These are phyloP conservation scores for Pyricularia pennisetigena DNA, from an alignment of 2,329 filamentous ascomycete species.

Conservation along the genomic window DNA sequence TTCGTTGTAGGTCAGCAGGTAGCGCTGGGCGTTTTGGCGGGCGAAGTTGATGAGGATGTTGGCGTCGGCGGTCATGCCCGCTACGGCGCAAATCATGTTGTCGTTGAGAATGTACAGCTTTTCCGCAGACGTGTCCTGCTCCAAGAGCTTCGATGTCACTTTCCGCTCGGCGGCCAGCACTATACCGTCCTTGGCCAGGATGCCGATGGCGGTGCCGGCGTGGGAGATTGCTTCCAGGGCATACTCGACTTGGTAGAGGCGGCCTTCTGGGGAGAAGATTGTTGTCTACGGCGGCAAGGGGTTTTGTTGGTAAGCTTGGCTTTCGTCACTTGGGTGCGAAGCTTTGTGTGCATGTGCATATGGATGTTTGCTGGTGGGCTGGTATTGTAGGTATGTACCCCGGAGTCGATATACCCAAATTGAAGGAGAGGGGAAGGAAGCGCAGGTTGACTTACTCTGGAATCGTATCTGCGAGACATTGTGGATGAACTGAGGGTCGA, in stretches of 20 bases:
- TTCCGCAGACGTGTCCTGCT: slow-evolving; percentile 98
- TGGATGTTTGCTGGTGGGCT: not conserved
- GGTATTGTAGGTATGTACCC: not conserved
- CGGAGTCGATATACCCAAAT: not conserved
- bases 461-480: slow-evolving; percentile 98
- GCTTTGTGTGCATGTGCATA: not conserved
- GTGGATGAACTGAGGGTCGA: slow-evolving; percentile 19
- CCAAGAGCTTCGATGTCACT: slow-evolving; percentile 96
- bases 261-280: slow-evolving; percentile 98
- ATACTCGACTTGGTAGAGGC: slow-evolving; percentile 98
- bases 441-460: slow-evolving; percentile 57
- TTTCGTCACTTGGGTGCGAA: not conserved
- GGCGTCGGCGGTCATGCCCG: slow-evolving; percentile 97
- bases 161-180: slow-evolving; percentile 97
- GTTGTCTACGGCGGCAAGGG: slow-evolving; percentile 59
- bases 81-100: slow-evolving; percentile 99
- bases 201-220: slow-evolving; percentile 91
- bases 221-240: slow-evolving; percentile 98
- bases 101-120: slow-evolving; percentile 99
- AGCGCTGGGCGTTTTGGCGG: slow-evolving; percentile 90
- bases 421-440: not conserved
- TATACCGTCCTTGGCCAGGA: slow-evolving; percentile 96
- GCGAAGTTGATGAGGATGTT: slow-evolving; percentile 99
- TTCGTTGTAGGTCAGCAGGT: slow-evolving; percentile 99
- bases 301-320: not conserved